Base-by-base conservation (phyloP, 345 rosid genomes). In the Dimocarpus longan region DNA sequence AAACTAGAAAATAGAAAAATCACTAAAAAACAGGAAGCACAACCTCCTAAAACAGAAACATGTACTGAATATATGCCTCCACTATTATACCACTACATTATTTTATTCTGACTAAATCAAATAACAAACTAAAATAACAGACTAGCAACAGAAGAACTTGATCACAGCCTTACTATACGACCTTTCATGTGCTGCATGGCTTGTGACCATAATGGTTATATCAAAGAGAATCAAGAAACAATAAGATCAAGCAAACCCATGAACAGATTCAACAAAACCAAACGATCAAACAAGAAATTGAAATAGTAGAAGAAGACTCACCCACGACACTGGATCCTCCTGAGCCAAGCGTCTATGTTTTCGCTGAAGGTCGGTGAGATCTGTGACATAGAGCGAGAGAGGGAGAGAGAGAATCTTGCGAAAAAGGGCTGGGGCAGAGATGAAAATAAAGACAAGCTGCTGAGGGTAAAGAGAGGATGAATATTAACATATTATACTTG, bases 291-390 rank as follows among this genome's bases (percentile, higher is more conserved):
- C 59, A 66, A n/a, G 42, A 56, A 39, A 40, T 19, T 3, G 22
- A 9, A 50, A 42, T 48, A 21, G 60, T 3, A 26, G 19, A 43
- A 18, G 44, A 66, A 66, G 56, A 73, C 89, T 81, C 48, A 91
- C 97, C 97, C 73, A 92, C 97, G 80, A 92, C 94, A 84, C 94
- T 88, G 56, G 97, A 89, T 92, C 94, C 97, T 78, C 88, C 97
- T 52, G 97, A 91, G 90, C 97, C 94, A 79, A 92, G 93, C 88
- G 94, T 90, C 94, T 77, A 84, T 78, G 62, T 10, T 70, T 22
- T 62, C 13, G 4, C 18, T 3, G 32, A 28, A 28, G 32, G 32
- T 28, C 32, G 32, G 32, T 8, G 85, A 82, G 92, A 92, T 90
- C 91, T 80, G 86, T 4, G 69, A 46, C 60, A 59, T 32, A 32